A percentile compares a stretch with the other conserved stretches of the same genome.
Evolutionary conservation across 1,284 basidiomycete species (phyloP).

Genomic region (Phlebopus sp.): DNA sequence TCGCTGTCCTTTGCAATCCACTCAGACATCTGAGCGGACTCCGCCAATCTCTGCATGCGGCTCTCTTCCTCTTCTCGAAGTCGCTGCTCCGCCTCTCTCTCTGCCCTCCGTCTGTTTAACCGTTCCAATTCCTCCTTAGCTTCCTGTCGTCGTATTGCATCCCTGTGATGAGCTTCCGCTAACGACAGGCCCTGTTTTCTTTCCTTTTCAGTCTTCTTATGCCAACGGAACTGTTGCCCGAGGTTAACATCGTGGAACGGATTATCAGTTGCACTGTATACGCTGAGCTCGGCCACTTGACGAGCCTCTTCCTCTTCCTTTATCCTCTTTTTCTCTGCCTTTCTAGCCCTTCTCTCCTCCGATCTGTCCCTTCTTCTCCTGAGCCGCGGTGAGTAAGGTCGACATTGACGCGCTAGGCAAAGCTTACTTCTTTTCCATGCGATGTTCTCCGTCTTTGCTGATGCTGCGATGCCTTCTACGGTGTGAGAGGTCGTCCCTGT

Average conservation of each 20-base stretch:
- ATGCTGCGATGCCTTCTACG: slow-evolving; percentile 46
- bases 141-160: slow-evolving; percentile 81
- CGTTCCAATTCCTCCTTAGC: slow-evolving; percentile 94
- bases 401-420: slow-evolving; percentile 1
- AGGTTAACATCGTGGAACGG: slow-evolving; percentile 98
- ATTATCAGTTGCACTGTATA: slow-evolving; percentile 94
- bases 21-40: slow-evolving; percentile 95
- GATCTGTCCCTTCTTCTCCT: slow-evolving; percentile 81
- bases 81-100: slow-evolving; percentile 86
- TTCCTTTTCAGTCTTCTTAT: slow-evolving; percentile 97
- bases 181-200: slow-evolving; percentile 81
- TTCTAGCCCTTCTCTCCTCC: slow-evolving; percentile 72
- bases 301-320: slow-evolving; percentile 85
- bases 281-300: slow-evolving; percentile 83
- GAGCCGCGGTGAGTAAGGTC: slow-evolving; percentile 15
- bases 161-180: slow-evolving; percentile 78
- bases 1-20: slow-evolving; percentile 98
- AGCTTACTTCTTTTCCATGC: slow-evolving; percentile 63
- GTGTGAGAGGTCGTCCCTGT: slow-evolving; percentile 36
- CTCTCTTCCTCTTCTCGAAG: slow-evolving; percentile 92
- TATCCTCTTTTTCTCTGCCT: slow-evolving; percentile 77
- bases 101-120: slow-evolving; percentile 85
- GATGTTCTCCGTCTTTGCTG: slow-evolving; percentile 39
- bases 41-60: slow-evolving; percentile 83
- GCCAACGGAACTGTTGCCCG: slow-evolving; percentile 94